Evolutionary conservation across 441 rosid genomes (phyloP), one percentile per base, ranked within the genome.

Genomic region (Euphorbia celastroides): DNA sequence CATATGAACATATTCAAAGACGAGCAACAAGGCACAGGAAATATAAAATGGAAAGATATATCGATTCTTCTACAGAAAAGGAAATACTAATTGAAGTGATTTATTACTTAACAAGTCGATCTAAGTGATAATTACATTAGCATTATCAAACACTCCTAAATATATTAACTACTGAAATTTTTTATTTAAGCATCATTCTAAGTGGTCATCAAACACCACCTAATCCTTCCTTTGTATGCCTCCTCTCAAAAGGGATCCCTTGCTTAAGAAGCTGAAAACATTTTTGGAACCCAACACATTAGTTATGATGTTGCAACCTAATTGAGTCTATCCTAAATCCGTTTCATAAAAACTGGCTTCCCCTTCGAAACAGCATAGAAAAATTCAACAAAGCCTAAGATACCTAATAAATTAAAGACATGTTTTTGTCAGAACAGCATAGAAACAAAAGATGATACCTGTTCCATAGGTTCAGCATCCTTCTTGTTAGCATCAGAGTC

Each of bases 391-490:
- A 44, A 44, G 17, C 11, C 50, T 11, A 0, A 44, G 2, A 44
- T 44, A 14, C 17, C 8, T 48, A 16, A n/a, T 17, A 16, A 1
- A 12, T 44, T 44, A 12, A 9, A 9, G 38, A 4, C 4, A 34
- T 34, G 4, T 9, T 34, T 34, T 34, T n/a, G n/a, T n/a, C n/a
- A n/a, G n/a, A n/a, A n/a, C n/a, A n/a, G n/a, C n/a, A n/a, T n/a
- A n/a, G n/a, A n/a, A n/a, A n/a, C n/a, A n/a, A n/a, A n/a, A n/a
- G 57, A 17, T 27, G 14, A 51, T 80, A 81, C 93, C 83, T 86
- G 77, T 36, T 88, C 93, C 98, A 90, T 93, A 14, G 86, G 82
- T 59, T 73, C 93, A 58, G 77, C 76, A 61, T 75, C 81, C 73
- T 60, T 77, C 48, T 69, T 73, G 65, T 78, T 82, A 56, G 30